These are phyloP conservation scores for Podaxis pistillaris DNA, from an alignment of 768 basidiomycete genomes.

Conservation along the genomic window DNA sequence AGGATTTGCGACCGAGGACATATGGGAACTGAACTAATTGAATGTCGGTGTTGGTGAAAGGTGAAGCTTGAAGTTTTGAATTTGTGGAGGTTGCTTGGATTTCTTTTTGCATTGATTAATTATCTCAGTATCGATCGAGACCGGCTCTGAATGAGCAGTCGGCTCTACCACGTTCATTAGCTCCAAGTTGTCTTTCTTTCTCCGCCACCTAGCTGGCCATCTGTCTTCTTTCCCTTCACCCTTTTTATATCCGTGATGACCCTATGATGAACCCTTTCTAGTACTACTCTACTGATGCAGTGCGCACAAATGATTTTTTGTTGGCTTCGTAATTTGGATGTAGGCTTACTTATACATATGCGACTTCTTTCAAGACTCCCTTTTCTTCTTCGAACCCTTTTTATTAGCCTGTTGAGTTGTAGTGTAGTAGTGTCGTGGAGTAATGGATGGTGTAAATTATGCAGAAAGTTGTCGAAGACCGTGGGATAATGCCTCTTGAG, in stretches of 20 bases:
- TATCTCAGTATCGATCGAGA: constrained; percentile 8
- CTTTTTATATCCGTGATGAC: constrained; percentile 10
- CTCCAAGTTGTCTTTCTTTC: constrained; percentile 3
- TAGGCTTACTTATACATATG: constrained; percentile 17
- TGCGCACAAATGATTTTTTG: constrained; percentile 7
- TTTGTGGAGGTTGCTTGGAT: neutral
- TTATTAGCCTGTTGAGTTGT: constrained; percentile 2
- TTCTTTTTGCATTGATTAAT: neutral
- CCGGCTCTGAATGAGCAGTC: constrained; percentile 7
- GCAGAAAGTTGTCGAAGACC: neutral
- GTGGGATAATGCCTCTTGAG: neutral
- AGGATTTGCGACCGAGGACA: constrained; percentile 28
- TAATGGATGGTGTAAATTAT: constrained; percentile 10
- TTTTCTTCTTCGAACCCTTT: neutral
- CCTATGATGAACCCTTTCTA: constrained; percentile 1
- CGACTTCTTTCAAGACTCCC: neutral
- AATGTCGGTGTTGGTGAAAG: neutral
- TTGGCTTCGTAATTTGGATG: constrained; percentile 11
- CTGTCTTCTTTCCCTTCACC: neutral
- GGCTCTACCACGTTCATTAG: constrained; percentile 14
- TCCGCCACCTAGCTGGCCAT: neutral
- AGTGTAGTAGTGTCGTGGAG: constrained; percentile 5
- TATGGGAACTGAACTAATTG: constrained; percentile 21
- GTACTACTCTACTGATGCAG: constrained; percentile 15
- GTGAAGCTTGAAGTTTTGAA: neutral